Base-by-base conservation (phyloP, 306 rosid species). In the Ziziphus jujuba region DNA sequence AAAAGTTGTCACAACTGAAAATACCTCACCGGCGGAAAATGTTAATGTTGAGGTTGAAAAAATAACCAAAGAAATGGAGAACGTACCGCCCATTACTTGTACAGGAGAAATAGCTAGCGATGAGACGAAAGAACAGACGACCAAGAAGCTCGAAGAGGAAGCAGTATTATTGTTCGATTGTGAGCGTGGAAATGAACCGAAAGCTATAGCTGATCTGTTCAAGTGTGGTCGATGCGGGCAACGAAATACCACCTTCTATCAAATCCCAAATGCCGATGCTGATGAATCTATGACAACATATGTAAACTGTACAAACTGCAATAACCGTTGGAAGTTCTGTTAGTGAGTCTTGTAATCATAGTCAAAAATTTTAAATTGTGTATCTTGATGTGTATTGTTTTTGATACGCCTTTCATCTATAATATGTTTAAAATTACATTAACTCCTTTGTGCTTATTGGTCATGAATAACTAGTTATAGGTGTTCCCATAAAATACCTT, bases 211-310 rank as follows among this genome's bases (percentile, higher is more conserved):
- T 3, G 96, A 95, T 84, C 97, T 90, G 52, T 95, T 95, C 58
- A 90, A 72, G 84, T 90, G 99, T 16, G 91, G 95, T 24, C 84
- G 97, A 53, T 90, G 99, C 17, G 97, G 97, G 51, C 88, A 95
- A 28, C 87, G 97, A 64, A 90, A 95, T 79, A 75, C 85, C 63
- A 95, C 99, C 63, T 90, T 90, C 69, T 88, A 90, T 81, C 99
- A 95, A 72, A 90, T 95, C 96, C n/a, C 99, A 95, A 82, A 95
- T 97, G 2, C 89, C 97, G 65, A 95, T 84, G 99, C 99, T 0
- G 99, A 95, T 85, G 99, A 95, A 84, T 97, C 99, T 20, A 95
- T 95, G 99, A 95, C 99, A 23, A 95, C 99, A 5, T 90, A 90
- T 65, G 99, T 95, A 72, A 95, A 97, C 1, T 95, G 99, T 67